Evolutionary conservation across 257 asterid species (phyloP), one percentile per base, ranked within the genome.

Genomic region (Ophiorrhiza pumila): DNA sequence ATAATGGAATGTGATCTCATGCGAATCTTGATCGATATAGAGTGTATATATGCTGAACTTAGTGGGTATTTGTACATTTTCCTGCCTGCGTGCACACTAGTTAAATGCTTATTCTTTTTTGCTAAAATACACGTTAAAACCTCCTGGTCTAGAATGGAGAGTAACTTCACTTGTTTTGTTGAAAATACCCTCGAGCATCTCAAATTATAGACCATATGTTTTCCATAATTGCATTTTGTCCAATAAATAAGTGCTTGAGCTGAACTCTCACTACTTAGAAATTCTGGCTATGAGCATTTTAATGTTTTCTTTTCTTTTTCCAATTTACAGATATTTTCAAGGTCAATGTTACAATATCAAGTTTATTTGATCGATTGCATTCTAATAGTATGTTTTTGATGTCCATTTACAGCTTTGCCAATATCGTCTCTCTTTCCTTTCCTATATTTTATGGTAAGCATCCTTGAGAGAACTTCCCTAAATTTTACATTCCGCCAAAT

Each of bases 401-500:
- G 37, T 68, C 34, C 34, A 47, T 82, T 39, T 79, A 62, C 93
- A 91, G 97, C 91, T 76, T 72, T 91, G 77, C 83, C 97, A 13
- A 87, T 88, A 79, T 80, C 93, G 23, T 91, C 97, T 32, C 93
- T 91, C 65, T 91, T 87, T 74, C 96, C 96, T 5, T 91, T 91
- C 87, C 89, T 91, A 35, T 91, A 88, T 77, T 91, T 91, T 76
- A 91, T 90, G 95, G 97, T 88, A 79, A 74, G 89, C 73, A 72
- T 56, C 42, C 53, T 32, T 32, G 31, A 20, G 15, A 73, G 57
- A 69, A 15, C 25, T 32, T 68, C 62, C 42, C 25, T 56, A 60
- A 61, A 41, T 53, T 5, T 60, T 13, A 53, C 34, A 17, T 11
- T 9, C 47, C 25, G 15, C 59, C 25, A 41, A 37, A 17, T 67